phyloP scores from a whole-genome alignment of 176 grass and related monocot species.

The Eragrostis nindensis region DNA sequence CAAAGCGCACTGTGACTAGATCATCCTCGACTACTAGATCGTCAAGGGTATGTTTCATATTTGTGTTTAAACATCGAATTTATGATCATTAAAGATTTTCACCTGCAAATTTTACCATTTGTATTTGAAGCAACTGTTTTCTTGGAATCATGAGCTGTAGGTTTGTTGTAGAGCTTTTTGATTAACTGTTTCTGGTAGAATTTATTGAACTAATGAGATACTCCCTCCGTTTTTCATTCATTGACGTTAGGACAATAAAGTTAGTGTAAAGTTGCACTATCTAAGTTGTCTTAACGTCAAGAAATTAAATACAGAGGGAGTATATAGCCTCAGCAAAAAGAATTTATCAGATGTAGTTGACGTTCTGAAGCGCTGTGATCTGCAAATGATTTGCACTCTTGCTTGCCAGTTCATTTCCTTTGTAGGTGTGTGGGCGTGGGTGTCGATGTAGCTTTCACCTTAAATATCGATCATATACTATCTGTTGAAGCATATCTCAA shows the following conservation, averaged over 20 bases:
- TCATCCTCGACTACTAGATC: constrained; percentile 81
- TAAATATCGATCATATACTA: neutral
- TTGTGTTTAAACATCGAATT: neutral
- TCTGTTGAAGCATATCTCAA: neutral
- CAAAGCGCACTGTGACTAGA: constrained; percentile 64
- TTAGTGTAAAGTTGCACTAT: no score
- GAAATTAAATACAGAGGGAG: no score
- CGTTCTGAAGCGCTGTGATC: neutral
- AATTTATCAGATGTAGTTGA: constrained; percentile 1
- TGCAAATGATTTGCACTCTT: constrained; percentile 15
- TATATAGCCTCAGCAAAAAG: neutral
- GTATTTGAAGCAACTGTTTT: neutral
- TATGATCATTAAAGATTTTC: neutral
- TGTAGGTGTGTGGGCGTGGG: no score
- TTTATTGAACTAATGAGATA: neutral
- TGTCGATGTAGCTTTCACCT: neutral
- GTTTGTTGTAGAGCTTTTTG: neutral
- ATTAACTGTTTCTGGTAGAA: neutral
- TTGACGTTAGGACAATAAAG: no score
- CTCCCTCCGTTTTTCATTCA: no score
- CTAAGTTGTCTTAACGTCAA: no score
- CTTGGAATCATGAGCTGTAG: neutral
- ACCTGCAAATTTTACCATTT: neutral
- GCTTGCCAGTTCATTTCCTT: neutral
- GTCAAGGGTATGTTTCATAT: constrained; percentile 68